A percentile compares a stretch with the other conserved stretches of the same genome.
Evolutionary conservation across 176 grass and related monocot species (phyloP).

Genomic region (Juncus effusus): DNA sequence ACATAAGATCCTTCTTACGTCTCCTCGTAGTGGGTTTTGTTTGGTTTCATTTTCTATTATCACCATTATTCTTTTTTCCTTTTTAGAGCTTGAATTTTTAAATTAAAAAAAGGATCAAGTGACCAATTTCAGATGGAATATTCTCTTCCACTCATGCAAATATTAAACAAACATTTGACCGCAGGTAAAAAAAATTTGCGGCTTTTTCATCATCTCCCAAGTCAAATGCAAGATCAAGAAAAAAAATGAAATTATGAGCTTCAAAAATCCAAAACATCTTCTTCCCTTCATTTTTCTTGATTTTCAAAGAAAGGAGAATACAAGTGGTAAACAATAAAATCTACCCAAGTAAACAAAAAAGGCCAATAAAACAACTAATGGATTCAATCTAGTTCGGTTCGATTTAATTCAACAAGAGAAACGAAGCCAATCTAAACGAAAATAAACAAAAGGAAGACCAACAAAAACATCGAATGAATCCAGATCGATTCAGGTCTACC

Average conservation of each 20-base stretch:
- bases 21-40: conserved; percentile 3
- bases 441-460: too few relatives aligned
- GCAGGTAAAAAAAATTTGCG: neutral
- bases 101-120: too few relatives aligned
- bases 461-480: too few relatives aligned
- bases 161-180: conserved; percentile 22
- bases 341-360: neutral
- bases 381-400: neutral
- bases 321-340: conserved; percentile 4
- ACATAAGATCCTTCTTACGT: conserved; percentile 14
- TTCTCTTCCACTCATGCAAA: conserved; percentile 9
- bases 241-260: conserved; percentile 4
- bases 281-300: neutral
- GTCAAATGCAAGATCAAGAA: conserved; percentile 17
- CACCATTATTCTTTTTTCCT: neutral
- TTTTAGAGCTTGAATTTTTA: conserved; percentile 5
- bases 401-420: too few relatives aligned
- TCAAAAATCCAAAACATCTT: neutral
- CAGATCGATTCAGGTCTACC: too few relatives aligned
- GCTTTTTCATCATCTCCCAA: neutral
- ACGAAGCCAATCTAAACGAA: too few relatives aligned
- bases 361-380: neutral
- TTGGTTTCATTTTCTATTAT: conserved; percentile 6
- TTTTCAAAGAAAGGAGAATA: conserved; percentile 6
- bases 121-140: conserved; percentile 10